Evolutionary conservation across 257 asterid species (phyloP).

Genomic region (Solanum ahanhuiri): DNA sequence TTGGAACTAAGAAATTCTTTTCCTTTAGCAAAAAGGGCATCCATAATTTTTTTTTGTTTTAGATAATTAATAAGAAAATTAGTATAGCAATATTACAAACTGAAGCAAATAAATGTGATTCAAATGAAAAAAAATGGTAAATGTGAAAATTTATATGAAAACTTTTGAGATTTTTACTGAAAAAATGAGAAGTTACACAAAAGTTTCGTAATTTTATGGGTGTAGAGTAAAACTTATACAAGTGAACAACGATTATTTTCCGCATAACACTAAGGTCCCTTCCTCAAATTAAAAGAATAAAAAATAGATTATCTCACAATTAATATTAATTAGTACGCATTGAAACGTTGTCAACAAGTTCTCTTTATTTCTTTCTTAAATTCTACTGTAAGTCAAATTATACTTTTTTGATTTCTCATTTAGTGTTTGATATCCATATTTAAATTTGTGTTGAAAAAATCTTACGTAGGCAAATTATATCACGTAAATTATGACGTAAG

Average conservation of each 20-base stretch:
- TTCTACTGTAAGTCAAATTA: fast-evolving
- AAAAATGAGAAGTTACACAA: neutral
- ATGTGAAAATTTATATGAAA: neutral
- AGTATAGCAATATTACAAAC: neutral
- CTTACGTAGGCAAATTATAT: fast-evolving
- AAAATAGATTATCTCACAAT: neutral
- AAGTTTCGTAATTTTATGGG: neutral
- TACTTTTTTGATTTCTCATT: too few species aligned
- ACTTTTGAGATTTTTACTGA: neutral
- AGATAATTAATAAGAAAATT: neutral
- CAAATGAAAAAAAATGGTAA: neutral
- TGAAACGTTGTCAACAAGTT: neutral
- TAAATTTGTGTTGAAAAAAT: too few species aligned
- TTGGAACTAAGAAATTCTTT: neutral
- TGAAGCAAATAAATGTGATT: neutral
- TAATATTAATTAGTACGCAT: neutral
- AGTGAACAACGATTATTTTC: neutral
- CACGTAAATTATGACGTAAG: neutral
- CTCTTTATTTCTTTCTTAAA: neutral
- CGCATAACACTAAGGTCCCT: neutral
- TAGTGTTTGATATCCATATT: too few species aligned
- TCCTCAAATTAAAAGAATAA: neutral
- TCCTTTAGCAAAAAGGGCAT: neutral
- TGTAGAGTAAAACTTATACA: neutral
- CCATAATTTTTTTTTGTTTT: neutral